Base-by-base conservation (phyloP, 345 rosid genomes). In the Syzygium aromaticum region DNA sequence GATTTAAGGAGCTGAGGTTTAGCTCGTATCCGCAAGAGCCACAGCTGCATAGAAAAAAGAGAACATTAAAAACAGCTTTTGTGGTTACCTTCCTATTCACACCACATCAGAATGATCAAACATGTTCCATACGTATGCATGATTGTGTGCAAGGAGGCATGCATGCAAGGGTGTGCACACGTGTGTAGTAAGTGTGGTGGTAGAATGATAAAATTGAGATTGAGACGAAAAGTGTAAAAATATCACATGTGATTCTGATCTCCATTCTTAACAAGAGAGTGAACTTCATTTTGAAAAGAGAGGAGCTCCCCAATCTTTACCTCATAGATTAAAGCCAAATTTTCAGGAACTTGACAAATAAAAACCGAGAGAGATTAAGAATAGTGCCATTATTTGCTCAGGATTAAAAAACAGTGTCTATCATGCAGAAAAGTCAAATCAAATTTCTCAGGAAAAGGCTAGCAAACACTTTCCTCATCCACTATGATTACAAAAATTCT, bases 11-110 rank as follows among this genome's bases (percentile, higher is more conserved):
- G 91, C 95, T 94, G 63, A 98, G 90, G 92, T 95, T 96, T 86
- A 96, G 91, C 90, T 96, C 99, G 77, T 95, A 98, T 54, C 99
- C 99, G 87, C 99, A 98, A 63, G 93, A 89, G 83, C 99, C 99
- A 83, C 99, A 98, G 88, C 99, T 98, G 95, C 93, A 93, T 54
- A n/a, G 90, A 38, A 51, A 51, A 59, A 40, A 83, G 85, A 86
- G 43, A 56, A 53, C 84, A 85, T 46, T 16, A 67, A 43, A 67
- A 73, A 73, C 49, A 38, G 49, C 49, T 73, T 40, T 73, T 73
- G 27, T 19, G 27, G 49, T 73, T 9, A 19, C 13, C 82, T 73
- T 73, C 27, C 49, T 38, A 73, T 38, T 73, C 82, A 38, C 82
- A 73, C 82, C 49, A 9, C 49, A 73, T 73, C 82, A 73, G 82